Conservation (phyloP, 2,329 filamentous ascomycete genomes). For the Cytospora schulzeri region DNA sequence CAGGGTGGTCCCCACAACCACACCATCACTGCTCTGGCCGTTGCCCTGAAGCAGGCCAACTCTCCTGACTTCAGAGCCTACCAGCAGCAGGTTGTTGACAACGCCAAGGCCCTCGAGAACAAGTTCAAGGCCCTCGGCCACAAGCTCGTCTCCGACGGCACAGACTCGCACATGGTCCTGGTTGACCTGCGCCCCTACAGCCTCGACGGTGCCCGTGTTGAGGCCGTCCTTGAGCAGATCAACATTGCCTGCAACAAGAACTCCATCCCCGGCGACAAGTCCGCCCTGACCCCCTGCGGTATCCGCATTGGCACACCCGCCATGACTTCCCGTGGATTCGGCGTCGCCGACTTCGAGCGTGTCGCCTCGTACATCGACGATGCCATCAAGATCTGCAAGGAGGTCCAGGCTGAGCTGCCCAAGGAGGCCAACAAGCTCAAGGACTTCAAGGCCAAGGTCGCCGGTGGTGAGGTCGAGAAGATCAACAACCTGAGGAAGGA, state of each 20-base stretch:
- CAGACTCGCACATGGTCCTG: conserved; percentile 96
- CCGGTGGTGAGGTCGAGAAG: conserved; percentile 74
- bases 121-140: conserved; percentile 86
- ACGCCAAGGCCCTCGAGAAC: conserved; percentile 87
- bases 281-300: conserved; percentile 89
- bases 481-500: conserved; percentile 87
- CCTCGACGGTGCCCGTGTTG: conserved; percentile 92
- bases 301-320: conserved; percentile 95
- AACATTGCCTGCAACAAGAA: conserved; percentile 99
- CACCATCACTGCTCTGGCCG: conserved; percentile 95
- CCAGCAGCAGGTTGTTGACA: conserved; percentile 88
- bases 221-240: conserved; percentile 94
- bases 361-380: conserved; percentile 89
- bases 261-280: conserved; percentile 96
- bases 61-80: conserved; percentile 90
- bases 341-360: conserved; percentile 86
- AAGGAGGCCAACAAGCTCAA: conserved; percentile 99
- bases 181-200: conserved; percentile 85
- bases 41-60: conserved; percentile 92
- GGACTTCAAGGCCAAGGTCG: conserved; percentile 96
- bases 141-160: conserved; percentile 93
- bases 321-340: conserved; percentile 96
- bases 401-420: conserved; percentile 80
- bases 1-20: conserved; percentile 99
- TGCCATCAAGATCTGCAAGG: conserved; percentile 86